Evolutionary conservation across 2,329 filamentous ascomycete species (phyloP), one percentile per base, ranked within the genome.

Genomic region (Daldinia sp.): DNA sequence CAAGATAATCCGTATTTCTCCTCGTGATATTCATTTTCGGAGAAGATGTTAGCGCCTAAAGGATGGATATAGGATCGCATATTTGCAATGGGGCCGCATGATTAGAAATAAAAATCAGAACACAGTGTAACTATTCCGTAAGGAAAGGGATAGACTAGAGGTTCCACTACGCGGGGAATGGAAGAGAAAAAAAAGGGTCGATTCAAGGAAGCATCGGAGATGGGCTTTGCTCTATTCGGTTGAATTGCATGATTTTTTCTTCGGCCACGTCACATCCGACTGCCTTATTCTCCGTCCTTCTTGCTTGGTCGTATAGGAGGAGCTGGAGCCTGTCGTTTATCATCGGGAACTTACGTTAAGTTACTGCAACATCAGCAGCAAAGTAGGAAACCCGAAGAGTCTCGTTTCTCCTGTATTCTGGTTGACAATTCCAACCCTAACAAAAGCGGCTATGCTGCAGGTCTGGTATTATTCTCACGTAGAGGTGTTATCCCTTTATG

Each of bases 301-400:
- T 55, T 53, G 54, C 23, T 56, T 56, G 26, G 60, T 50, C 26
- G 44, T 55, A 53, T 53, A 26, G 28, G 60, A 50, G 20, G 41
- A 41, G 50, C 48, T 60, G 41, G 46, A 69, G 48, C 10, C n/a
- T 60, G 42, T 39, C 63, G 67, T 50, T 50, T 54, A 65, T 69
- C 66, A 63, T 65, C 63, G 46, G 55, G 60, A 63, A 69, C 60
- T 56, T 63, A 46, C 63, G 50, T 65, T 46, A 55, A 60, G 26
- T 33, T 39, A 35, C 46, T 57, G 50, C n/a, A 62, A 39, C 55
- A 44, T 48, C 57, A 54, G 42, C 50, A 35, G 53, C 51, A 33
- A 39, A 64, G 55, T 46, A 44, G 20, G 6, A n/a, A 56, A 35
- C 12, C 37, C 23, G 53, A 56, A 42, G 23, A 41, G 20, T 59